A percentile compares a stretch with the other conserved stretches of the same genome.
phyloP scores from a whole-genome alignment of 78 protist species.

The Dictyostelium citrinum region DNA sequence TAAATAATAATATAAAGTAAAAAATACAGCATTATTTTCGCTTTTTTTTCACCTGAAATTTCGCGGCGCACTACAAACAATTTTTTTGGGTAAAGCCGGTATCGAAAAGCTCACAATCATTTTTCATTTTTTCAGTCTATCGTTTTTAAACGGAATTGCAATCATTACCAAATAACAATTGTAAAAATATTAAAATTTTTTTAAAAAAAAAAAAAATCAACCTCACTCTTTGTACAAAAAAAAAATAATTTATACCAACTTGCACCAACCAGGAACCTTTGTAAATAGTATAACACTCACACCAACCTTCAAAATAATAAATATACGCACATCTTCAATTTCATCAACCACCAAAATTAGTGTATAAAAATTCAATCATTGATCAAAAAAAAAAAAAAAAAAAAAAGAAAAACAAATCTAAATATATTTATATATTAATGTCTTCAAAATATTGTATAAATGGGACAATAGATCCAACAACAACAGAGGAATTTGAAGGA shows the following conservation, averaged over 20 bases:
- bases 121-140: background rate
- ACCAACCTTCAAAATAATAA: background rate
- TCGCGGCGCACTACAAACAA: background rate
- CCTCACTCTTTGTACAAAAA: background rate
- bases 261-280: background rate
- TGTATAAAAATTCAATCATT: background rate
- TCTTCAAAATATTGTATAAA: slow-evolving; percentile 42
- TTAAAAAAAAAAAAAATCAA: background rate
- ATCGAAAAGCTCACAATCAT: background rate
- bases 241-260: background rate
- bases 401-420: background rate
- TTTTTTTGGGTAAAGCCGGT: background rate
- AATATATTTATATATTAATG: background rate
- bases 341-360: background rate
- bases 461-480: slow-evolving; percentile 33
- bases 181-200: background rate
- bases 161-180: background rate
- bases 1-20: background rate
- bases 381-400: background rate
- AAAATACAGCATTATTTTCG: background rate
- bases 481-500: background rate
- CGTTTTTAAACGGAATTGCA: background rate
- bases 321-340: background rate
- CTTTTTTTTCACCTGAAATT: background rate
- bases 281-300: background rate